Evolutionary conservation across 2,329 filamentous ascomycete genomes (phyloP), one percentile per base, ranked within the genome.

Genomic region (Xylaria sp.): DNA sequence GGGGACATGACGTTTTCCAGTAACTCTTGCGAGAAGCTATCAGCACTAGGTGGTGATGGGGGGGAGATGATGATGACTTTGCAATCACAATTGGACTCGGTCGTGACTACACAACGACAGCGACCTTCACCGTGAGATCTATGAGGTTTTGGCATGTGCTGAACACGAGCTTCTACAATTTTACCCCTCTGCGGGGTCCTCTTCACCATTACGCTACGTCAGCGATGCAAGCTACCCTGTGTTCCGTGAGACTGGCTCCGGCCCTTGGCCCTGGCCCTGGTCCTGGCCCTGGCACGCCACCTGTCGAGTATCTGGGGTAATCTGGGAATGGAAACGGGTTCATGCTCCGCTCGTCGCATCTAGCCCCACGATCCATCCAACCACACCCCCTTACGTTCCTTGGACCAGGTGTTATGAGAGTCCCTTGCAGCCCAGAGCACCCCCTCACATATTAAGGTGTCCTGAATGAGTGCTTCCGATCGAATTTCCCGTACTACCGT

Each of bases 101-200:
- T 39, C 25, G 25, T 23, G 20, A 68, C 9, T 41, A 34, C 48
- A 28, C 34, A 55, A 15, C 62, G 25, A 46, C 18, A 23, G 15
- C 28, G 12, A 23, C 28, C 39, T 58, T 31, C 23, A 54, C 1
- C 7, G 10, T 54, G 37, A 63, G 44, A 46, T 41, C 5, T 31
- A 37, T 15, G 50, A 69, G 62, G 55, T n/a, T 31, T 56, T 28
- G n/a, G 18, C 13, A 34, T 48, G 46, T 48, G 46, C 37, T 28
- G 18, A 70, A 31, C 41, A 25, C 18, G 41, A 64, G 48, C 18
- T 62, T 54, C 56, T n/a, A 51, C 61, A 59, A 65, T 69, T 69
- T 63, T 65, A 65, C 71, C 69, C 72, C 72, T 72, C 71, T 60
- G 70, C 69, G 73, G 73, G 73, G 71, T 67, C 46, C 20, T 31